These are phyloP conservation scores for Backusella australiensis DNA, from an alignment of 192 early-diverging fungal species.

Conservation along the genomic window DNA sequence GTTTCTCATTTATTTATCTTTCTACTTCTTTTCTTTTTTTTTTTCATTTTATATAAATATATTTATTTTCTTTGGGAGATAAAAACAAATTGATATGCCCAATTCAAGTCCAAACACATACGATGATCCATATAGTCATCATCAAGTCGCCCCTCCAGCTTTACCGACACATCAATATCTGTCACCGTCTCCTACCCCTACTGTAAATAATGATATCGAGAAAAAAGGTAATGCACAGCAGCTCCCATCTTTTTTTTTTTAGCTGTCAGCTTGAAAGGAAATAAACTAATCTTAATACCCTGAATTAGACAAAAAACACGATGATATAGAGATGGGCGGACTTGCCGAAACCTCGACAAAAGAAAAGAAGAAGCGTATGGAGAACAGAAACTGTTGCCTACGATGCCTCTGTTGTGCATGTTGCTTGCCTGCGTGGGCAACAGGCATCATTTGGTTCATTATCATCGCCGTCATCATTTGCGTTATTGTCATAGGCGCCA, in stretches of 20 bases:
- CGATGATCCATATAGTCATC: neutral
- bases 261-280: neutral
- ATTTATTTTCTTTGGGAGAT: neutral
- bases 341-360: neutral
- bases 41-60: neutral
- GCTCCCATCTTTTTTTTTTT: neutral
- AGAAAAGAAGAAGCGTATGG: conserved; percentile 7
- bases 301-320: conserved; percentile 1
- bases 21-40: neutral
- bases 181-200: neutral
- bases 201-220: neutral
- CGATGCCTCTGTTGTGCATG: conserved; percentile 25
- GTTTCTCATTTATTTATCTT: neutral
- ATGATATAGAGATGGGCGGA: neutral
- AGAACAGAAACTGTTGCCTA: conserved; percentile 10
- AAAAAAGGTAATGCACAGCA: neutral
- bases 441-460: conserved; percentile 16
- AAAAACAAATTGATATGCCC: neutral
- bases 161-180: neutral
- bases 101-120: neutral
- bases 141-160: neutral
- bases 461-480: conserved; percentile 31
- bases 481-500: conserved; percentile 32
- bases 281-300: neutral
- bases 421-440: conserved; percentile 25